Conservation (phyloP, 345 rosid species). For the Linum tenue region DNA sequence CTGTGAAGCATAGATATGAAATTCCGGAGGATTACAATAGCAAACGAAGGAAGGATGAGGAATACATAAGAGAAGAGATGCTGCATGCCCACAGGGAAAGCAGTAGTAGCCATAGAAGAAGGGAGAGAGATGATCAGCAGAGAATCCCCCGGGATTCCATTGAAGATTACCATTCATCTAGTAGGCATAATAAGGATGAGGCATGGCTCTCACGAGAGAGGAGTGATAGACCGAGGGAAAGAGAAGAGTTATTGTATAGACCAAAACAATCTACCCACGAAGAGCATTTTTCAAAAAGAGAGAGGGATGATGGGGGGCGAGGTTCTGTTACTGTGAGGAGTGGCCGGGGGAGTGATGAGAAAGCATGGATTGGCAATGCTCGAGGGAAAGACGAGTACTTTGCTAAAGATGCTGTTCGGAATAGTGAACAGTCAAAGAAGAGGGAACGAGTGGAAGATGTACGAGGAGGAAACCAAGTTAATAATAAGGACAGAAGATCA, state of each 20-base stretch:
- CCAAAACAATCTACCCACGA: slow-evolving; percentile 41
- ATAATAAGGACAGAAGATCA: slow-evolving; percentile 53
- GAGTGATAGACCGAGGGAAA: slow-evolving; percentile 59
- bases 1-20: slow-evolving; percentile 46
- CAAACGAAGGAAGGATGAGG: slow-evolving; percentile 79
- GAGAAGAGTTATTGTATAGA: slow-evolving; percentile 48
- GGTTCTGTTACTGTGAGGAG: slow-evolving; percentile 29
- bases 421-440: slow-evolving; percentile 57
- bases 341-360: slow-evolving; percentile 68
- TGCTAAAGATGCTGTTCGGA: slow-evolving; percentile 49
- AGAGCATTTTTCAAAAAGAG: slow-evolving; percentile 47
- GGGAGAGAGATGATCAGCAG: slow-evolving; percentile 65
- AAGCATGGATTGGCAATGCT: slow-evolving; percentile 41
- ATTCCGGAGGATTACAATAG: slow-evolving; percentile 46
- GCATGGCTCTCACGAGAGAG: slow-evolving; percentile 60
- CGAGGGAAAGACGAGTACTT: slow-evolving; percentile 41
- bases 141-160: slow-evolving; percentile 54
- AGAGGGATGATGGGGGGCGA: slow-evolving; percentile 55
- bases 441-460: slow-evolving; percentile 55
- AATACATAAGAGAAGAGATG: slow-evolving; percentile 49
- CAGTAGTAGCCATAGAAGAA: slow-evolving; percentile 45
- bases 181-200: slow-evolving; percentile 68
- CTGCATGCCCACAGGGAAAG: slow-evolving; percentile 54
- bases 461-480: slow-evolving; percentile 37
- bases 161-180: slow-evolving; percentile 51